A percentile compares a stretch with the other conserved stretches of the same genome.
Evolutionary conservation across 2,329 filamentous ascomycete genomes (phyloP).

Genomic region (Colletotrichum cereale): DNA sequence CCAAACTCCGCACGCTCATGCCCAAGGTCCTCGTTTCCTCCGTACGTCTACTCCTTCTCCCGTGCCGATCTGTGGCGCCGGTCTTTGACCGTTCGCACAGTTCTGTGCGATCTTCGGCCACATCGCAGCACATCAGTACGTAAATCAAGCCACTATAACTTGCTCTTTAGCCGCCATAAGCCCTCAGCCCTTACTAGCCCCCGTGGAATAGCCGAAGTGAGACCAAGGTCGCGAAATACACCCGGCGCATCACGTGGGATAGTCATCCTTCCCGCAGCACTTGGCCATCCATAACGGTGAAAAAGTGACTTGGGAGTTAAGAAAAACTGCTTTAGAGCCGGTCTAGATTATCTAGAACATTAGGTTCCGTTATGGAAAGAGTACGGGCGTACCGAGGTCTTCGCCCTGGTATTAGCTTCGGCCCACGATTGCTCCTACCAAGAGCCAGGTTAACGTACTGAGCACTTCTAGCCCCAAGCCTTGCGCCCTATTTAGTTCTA

Average conservation of each 20-base stretch:
- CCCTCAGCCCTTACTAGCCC: not conserved
- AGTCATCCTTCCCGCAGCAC: not conserved
- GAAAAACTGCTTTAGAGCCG: not conserved
- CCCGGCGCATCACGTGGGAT: conserved; percentile 24
- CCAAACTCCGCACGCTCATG: not conserved
- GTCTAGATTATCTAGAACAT: not conserved
- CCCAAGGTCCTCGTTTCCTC: conserved; percentile 12
- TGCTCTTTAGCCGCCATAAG: no score
- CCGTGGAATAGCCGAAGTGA: no score
- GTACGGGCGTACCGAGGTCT: conserved; percentile 12
- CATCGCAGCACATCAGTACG: not conserved
- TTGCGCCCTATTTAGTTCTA: not conserved
- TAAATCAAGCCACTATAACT: not conserved
- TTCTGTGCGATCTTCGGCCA: conserved; percentile 1
- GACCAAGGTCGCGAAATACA: not conserved
- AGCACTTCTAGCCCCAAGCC: not conserved
- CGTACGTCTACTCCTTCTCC: not conserved
- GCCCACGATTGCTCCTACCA: no score
- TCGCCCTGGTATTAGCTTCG: not conserved
- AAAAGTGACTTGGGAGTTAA: not conserved
- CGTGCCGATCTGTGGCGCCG: not conserved
- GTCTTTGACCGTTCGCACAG: not conserved
- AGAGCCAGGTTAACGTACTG: not conserved
- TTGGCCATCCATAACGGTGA: conserved; percentile 7
- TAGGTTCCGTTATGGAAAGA: not conserved